Conservation (phyloP, 2,329 filamentous ascomycete genomes). For the Penicillium sp. region DNA sequence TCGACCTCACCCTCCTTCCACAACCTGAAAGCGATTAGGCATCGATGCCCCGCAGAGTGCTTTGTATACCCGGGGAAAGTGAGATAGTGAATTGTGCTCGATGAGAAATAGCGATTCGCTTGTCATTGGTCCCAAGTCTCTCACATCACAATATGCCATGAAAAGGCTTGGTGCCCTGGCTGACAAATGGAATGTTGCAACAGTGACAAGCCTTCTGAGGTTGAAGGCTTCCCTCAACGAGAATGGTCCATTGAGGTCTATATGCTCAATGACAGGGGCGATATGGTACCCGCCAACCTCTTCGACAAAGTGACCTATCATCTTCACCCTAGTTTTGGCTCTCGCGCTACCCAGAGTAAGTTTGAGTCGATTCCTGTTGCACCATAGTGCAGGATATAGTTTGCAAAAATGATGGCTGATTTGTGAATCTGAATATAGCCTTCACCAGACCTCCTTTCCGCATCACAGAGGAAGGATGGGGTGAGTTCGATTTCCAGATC, state of each 20-base stretch:
- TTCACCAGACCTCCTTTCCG: conserved; percentile 81
- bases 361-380: conserved; percentile 14
- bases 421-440: conserved; percentile 44
- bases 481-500: conserved; percentile 94
- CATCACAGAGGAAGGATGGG: conserved; percentile 94
- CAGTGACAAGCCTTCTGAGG: conserved; percentile 72
- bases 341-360: conserved; percentile 73
- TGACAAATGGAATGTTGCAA: conserved; percentile 13
- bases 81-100: background rate
- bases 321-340: conserved; percentile 88
- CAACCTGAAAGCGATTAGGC: background rate
- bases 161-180: background rate
- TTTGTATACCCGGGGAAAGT: background rate
- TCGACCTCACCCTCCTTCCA: conserved; percentile 9
- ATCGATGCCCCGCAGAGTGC: background rate
- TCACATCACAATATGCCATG: background rate
- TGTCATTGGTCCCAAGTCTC: background rate
- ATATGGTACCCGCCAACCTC: conserved; percentile 72
- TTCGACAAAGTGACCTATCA: conserved; percentile 93
- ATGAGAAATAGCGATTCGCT: background rate
- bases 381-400: background rate
- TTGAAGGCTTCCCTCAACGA: conserved; percentile 87
- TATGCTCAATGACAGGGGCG: conserved; percentile 77
- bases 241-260: conserved; percentile 84
- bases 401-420: conserved; percentile 3